Evolutionary conservation across 2,329 filamentous ascomycete genomes (phyloP), one percentile per base, ranked within the genome.

Genomic region (Microsporum ferrugineum): DNA sequence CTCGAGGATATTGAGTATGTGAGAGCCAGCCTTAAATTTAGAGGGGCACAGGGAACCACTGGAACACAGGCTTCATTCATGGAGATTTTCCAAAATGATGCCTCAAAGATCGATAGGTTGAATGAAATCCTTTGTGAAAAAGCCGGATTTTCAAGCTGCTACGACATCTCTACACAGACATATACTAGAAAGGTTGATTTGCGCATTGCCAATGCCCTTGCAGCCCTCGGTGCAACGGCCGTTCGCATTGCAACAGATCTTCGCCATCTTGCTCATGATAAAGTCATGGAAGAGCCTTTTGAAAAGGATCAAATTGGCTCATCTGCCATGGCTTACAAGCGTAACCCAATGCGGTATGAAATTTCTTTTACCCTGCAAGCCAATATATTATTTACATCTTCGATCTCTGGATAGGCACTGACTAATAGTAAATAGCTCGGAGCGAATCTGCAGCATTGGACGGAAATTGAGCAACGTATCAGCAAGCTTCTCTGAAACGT

Each of bases 211-310:
- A 91, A 94, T 70, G 89, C 88, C n/a, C 78, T 96, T 38, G 80
- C 82, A 36, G 88, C 85, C 0, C 84, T 96, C 58, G 91, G 88
- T 29, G 82, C 89, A n/a, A 89, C 89, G 0, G 84, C 57, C 33
- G 82, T 89, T 70, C 84, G 86, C 63, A 91, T 95, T 63, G 82
- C 84, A 57, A 80, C 81, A 55, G 88, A 92, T 68, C 88, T 94
- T 66, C 81, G 88, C 57, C 86, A 89, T 70, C 78, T 92, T 56
- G 86, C 87, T 4, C 79, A 82, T 69, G 82, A 85, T 75, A 95
- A 96, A 79, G 89, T 95, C 73, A 78, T 94, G 62, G 91, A 95
- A 71, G 88, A 91, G 78, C 89, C 88, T 0, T 89, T 90, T 67
- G 88, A 91, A 76, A 84, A 84, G 68, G 82, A 85, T 66, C 89